Base-by-base conservation (phyloP, 148 eudicot genomes). In the Pharnaceum exiguum region DNA sequence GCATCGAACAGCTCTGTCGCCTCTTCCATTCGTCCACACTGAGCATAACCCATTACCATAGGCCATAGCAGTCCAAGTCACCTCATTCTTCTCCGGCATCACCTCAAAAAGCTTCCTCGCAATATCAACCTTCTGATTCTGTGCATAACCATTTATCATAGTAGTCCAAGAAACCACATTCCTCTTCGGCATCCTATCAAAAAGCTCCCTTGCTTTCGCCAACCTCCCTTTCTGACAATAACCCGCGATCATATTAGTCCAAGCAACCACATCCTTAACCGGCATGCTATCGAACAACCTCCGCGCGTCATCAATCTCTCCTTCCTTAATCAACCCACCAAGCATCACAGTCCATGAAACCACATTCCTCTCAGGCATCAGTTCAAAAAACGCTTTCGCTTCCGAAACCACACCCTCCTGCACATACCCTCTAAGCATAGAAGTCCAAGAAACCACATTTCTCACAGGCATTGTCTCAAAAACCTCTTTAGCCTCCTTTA, bases 51-150 rank as follows among this genome's bases (percentile, higher is more conserved):
- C 76, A 73, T 76, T 37, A 79, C 52, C 84, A 79, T 79, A 2
- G 78, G 76, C 52, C 84, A 79, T 79, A 2, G 78, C 75, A 9
- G 81, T 72, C 84, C 84, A 80, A 11, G 78, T 62, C 29, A 76
- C 78, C 58, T 80, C 84, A 42, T 80, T 80, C 57, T 67, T 80
- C 63, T 63, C 76, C 1, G 81, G 84, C 84, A 80, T 80, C 40
- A 76, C 76, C 65, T 80, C 84, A 52, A 80, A 80, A 52, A 76
- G 81, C 66, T 80, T 80, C 63, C 84, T 73, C 15, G 78, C 84
- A 59, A 70, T 53, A 45, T 76, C 77, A 11, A 79, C 71, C 59
- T 59, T 74, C 25, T 59, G 30, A 26, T 73, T 57, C 44, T 63
- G 72, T 1, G 47, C 72, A 59, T 70, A 74, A 28, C 78, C 78